A percentile compares a stretch with the other conserved stretches of the same genome.
These are phyloP conservation scores for Pestalotiopsis sp. DNA, from an alignment of 2,329 filamentous ascomycete genomes.

Conservation along the genomic window DNA sequence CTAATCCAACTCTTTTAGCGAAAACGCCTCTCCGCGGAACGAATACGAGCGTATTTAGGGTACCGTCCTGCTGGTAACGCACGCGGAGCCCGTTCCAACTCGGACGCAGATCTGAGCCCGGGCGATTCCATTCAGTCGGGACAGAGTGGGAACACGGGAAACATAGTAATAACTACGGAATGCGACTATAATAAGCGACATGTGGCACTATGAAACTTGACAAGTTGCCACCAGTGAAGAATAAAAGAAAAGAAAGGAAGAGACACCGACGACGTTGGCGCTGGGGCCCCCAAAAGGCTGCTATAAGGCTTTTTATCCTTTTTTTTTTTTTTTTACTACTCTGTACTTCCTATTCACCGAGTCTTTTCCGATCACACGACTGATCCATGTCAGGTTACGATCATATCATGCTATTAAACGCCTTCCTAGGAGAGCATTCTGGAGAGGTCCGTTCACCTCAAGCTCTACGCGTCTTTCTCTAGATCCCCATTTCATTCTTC, in stretches of 20 bases:
- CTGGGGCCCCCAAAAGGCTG: too few species aligned
- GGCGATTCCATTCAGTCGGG: conserved; percentile 3
- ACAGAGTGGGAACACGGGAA: background rate
- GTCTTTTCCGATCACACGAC: too few species aligned
- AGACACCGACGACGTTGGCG: too few species aligned
- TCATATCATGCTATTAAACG: too few species aligned
- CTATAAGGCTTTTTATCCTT: too few species aligned
- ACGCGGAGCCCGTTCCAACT: background rate
- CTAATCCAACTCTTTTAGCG: background rate
- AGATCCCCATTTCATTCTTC: background rate
- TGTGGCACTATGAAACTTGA: background rate
- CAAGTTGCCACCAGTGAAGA: background rate
- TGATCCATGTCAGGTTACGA: too few species aligned
- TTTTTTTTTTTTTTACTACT: too few species aligned
- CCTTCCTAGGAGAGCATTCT: too few species aligned
- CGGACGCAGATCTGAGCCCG: background rate
- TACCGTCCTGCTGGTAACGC: conserved; percentile 11
- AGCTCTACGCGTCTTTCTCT: too few species aligned
- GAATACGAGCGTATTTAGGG: background rate
- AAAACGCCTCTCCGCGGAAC: background rate
- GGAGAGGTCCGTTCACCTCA: too few species aligned
- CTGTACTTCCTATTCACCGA: too few species aligned
- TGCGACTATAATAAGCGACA: background rate
- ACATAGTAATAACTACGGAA: background rate
- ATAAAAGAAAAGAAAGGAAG: too few species aligned